Base-by-base conservation (phyloP, 129 eudicot genomes). In the Chrysanthemum seticuspe region DNA sequence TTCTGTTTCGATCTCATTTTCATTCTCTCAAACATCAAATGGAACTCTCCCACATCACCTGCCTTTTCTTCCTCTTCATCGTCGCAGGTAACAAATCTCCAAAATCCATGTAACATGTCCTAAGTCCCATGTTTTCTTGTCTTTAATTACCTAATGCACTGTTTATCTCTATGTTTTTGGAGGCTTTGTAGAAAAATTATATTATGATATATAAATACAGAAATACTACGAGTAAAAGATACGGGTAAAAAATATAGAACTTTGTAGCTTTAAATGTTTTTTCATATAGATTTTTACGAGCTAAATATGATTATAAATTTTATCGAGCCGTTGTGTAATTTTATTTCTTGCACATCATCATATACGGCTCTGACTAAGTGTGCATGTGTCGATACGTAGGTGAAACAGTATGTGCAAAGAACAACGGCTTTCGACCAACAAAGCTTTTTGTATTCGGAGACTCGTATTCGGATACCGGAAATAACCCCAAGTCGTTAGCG, bases 401-500 rank as follows among this genome's bases (percentile, higher is more conserved):
- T n/a, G 53, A 36, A 40, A 65, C 52, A 13, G 69, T 16, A 65
- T 44, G 53, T 13, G 67, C 67, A 12, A 23, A 19, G 5, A 12
- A 13, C 45, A 50, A 5, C 25, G 53, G 53, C 25, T 40, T 65
- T 65, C 52, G 23, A 65, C 87, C 88, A 1, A 71, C 71, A 15
- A 91, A 85, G 80, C 73, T 91, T 18, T 91, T 91, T 58, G 97
- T 88, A 12, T 91, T 91, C 56, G 97, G 97, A 9, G 97, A 88
- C 78, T 88, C 97, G 13, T 92, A 92, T 68, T 83, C 91, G 0
- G 97, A 92, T 2, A 92, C 97, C 4, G 97, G 97, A 10, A 92
- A 92, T 80, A 59, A 72, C 36, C 80, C 76, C 6, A 85, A 85
- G 16, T 63, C 90, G 13, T 8, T 76, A 1, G 82, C 87, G 1